Conservation (phyloP, 2,329 filamentous ascomycete species). For the Cryphonectria nitschkei region DNA sequence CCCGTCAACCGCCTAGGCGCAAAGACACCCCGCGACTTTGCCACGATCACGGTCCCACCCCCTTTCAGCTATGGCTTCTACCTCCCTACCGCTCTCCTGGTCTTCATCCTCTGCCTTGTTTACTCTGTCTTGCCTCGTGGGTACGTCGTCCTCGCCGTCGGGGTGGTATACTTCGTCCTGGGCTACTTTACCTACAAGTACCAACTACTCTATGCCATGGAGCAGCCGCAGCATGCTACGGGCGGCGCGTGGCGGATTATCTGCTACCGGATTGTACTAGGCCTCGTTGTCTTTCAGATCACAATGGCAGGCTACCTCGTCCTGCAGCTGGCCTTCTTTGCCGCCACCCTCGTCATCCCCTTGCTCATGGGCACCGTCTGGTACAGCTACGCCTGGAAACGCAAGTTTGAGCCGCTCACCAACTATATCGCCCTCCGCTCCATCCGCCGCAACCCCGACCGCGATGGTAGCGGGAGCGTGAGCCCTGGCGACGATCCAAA, state of each 20-base stretch:
- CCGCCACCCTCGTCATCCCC: constrained; percentile 74
- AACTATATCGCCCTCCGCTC: constrained; percentile 90
- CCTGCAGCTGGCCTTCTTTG: constrained; percentile 71
- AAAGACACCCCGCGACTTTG: constrained; percentile 87
- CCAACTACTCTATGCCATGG: constrained; percentile 97
- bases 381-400: constrained; percentile 83
- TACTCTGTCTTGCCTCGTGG: constrained; percentile 86
- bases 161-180: constrained; percentile 79
- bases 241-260: constrained; percentile 97
- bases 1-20: constrained; percentile 78
- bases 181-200: constrained; percentile 95
- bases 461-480: constrained; percentile 51
- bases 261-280: constrained; percentile 86
- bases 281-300: constrained; percentile 84
- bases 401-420: constrained; percentile 85
- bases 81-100: constrained; percentile 85
- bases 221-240: constrained; percentile 91
- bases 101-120: constrained; percentile 94
- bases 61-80: constrained; percentile 96
- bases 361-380: constrained; percentile 81
- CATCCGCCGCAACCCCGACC: constrained; percentile 62
- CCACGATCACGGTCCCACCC: constrained; percentile 79
- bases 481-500: constrained; percentile 43
- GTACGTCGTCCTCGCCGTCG: constrained; percentile 80
- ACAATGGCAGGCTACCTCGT: constrained; percentile 89